Percentiles rank a stretch among this genome's conserved stretches.
These are phyloP conservation scores for Phellopilus nigrolimitatus DNA, from an alignment of 1,284 basidiomycete species.

Conservation along the genomic window DNA sequence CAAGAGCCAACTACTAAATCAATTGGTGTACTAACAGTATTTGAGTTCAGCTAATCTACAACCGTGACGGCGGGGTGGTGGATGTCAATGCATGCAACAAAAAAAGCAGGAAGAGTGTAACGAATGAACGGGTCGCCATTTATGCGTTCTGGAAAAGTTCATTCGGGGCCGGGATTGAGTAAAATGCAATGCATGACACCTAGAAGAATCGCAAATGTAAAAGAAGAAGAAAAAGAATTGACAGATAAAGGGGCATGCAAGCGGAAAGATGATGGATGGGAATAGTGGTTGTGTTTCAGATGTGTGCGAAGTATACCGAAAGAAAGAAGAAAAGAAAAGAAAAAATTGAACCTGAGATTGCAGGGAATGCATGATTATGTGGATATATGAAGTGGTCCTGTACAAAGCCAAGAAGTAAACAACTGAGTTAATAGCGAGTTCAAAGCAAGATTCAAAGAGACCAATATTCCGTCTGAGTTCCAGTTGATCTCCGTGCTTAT, in stretches of 20 bases:
- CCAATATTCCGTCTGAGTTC: too few relatives aligned
- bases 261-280: neutral
- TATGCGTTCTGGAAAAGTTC: neutral
- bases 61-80: too few relatives aligned
- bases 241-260: neutral
- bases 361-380: neutral
- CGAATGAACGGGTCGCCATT: neutral
- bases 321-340: neutral
- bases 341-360: neutral
- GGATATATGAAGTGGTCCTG: neutral
- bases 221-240: neutral
- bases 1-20: too few relatives aligned
- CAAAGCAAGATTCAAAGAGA: too few relatives aligned
- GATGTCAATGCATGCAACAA: too few relatives aligned
- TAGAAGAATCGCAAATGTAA: neutral
- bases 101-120: neutral
- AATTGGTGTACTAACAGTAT: too few relatives aligned
- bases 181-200: neutral
- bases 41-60: too few relatives aligned
- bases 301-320: neutral
- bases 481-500: too few relatives aligned
- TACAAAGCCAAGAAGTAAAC: neutral
- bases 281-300: slow-evolving; percentile 3
- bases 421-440: too few relatives aligned
- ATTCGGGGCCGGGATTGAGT: neutral